Base-by-base conservation (phyloP, 176 grass and related monocot genomes). In the Triticum timopheevii region DNA sequence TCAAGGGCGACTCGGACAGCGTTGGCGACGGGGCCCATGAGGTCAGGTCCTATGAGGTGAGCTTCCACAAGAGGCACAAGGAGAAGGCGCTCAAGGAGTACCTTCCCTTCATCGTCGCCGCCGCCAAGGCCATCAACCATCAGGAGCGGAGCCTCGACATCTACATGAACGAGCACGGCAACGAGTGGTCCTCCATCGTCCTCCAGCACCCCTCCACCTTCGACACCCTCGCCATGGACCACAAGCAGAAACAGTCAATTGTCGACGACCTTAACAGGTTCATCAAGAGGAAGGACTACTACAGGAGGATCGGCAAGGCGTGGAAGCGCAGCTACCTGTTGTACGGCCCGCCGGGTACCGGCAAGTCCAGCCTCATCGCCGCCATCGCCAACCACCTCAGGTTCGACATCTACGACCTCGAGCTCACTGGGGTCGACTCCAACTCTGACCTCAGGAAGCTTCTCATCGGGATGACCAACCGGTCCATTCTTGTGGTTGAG, bases 261-360 rank as follows among this genome's bases (percentile, higher is more conserved):
- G 82, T 92, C 3, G 89, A 92, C 23, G 96, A 98, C 79, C 86
- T 98, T 17, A 17, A 82, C 40, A 82, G 86, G 67, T 98, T 98
- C 63, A 50, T 83, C 6, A 83, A 86, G 84, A 93, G 96, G 35
- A 98, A 98, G 82, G 90, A 93, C 33, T 98, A 95, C 85, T 98
- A 98, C 33, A 92, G 82, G 81, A 88, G 76, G 77, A 98, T 92
- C 1, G 96, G 93, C 10, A 95, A 93, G 77, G 96, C 96, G 13
- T 98, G 96, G 96, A 98, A 98, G 62, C 80, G 96, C 22, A 93
- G 96, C 50, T 98, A 98, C 73, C 84, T 98, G 75, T 67, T 98
- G 5, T 84, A 93, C 5, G 96, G 96, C 15, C 96, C 96, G 2
- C 96, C 96, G 5, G 96, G 96, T 44, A 98, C 96, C 1, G 96